These are phyloP conservation scores for Chlamydomonas reinhardtii DNA, from an alignment of 163 green algal genomes.

Conservation along the genomic window DNA sequence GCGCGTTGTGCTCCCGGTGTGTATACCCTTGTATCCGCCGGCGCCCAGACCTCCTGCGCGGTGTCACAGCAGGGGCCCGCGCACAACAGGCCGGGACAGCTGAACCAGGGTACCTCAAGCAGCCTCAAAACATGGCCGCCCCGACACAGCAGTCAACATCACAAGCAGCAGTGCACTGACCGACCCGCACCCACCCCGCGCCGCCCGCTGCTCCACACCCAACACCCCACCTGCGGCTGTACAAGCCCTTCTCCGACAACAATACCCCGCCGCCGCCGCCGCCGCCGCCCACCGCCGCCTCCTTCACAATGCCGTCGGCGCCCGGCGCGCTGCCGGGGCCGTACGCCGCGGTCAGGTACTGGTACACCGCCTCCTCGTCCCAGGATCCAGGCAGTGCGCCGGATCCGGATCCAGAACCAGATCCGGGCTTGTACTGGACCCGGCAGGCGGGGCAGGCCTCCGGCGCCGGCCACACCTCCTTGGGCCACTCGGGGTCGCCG, in stretches of 20 bases:
- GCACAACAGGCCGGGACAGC: no score
- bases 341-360: background rate
- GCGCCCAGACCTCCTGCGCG: no score
- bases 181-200: no score
- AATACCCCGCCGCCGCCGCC: background rate
- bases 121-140: no score
- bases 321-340: constrained; percentile 11
- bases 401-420: background rate
- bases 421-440: background rate
- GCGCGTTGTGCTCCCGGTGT: no score
- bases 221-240: background rate
- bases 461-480: constrained; percentile 39
- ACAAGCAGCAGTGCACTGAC: no score
- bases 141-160: no score
- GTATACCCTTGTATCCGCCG: no score
- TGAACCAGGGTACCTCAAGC: no score
- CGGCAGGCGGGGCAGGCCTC: constrained; percentile 37
- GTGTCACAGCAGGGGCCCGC: no score
- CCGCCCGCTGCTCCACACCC: background rate
- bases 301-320: constrained; percentile 4
- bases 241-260: background rate
- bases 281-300: background rate
- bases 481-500: constrained; percentile 49
- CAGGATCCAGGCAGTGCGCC: background rate
- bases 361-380: constrained; percentile 20